These are phyloP conservation scores for Blastobotrys persicus DNA, from an alignment of 1,139 yeast species.

Conservation along the genomic window DNA sequence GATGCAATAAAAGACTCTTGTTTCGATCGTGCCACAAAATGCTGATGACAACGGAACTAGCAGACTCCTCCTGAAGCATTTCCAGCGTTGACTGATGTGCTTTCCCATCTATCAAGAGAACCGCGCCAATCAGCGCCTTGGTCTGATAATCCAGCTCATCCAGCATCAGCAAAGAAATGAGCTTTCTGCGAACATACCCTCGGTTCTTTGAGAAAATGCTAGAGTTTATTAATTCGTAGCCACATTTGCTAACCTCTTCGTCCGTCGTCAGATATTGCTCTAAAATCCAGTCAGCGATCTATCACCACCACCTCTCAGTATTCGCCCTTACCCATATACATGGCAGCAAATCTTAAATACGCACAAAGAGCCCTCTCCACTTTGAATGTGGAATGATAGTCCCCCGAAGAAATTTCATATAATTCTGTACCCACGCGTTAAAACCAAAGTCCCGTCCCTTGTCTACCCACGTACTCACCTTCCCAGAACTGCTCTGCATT, in stretches of 20 bases:
- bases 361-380: slow-evolving; percentile 30
- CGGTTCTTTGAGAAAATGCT: slow-evolving; percentile 31
- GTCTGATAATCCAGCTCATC: slow-evolving; percentile 25
- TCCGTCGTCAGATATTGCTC: slow-evolving; percentile 34
- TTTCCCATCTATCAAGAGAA: slow-evolving; percentile 49
- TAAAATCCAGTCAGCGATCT: neutral
- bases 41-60: slow-evolving; percentile 45
- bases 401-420: slow-evolving; percentile 28
- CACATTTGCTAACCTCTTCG: slow-evolving; percentile 35
- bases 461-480: slow-evolving; percentile 22
- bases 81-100: slow-evolving; percentile 44
- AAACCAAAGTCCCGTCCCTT: neutral
- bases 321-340: slow-evolving; percentile 28
- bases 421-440: slow-evolving; percentile 27
- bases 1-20: slow-evolving; percentile 28
- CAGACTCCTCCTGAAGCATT: slow-evolving; percentile 50
- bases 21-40: slow-evolving; percentile 37
- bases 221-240: slow-evolving; percentile 33
- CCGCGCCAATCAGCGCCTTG: slow-evolving; percentile 46
- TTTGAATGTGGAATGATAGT: slow-evolving; percentile 29
- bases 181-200: slow-evolving; percentile 35
- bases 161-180: slow-evolving; percentile 32
- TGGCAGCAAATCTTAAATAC: slow-evolving; percentile 32
- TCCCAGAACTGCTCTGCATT: slow-evolving; percentile 36
- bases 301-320: neutral